Evolutionary conservation across 208 protist species (phyloP).

Genomic region (Wallacemonas sp.): DNA sequence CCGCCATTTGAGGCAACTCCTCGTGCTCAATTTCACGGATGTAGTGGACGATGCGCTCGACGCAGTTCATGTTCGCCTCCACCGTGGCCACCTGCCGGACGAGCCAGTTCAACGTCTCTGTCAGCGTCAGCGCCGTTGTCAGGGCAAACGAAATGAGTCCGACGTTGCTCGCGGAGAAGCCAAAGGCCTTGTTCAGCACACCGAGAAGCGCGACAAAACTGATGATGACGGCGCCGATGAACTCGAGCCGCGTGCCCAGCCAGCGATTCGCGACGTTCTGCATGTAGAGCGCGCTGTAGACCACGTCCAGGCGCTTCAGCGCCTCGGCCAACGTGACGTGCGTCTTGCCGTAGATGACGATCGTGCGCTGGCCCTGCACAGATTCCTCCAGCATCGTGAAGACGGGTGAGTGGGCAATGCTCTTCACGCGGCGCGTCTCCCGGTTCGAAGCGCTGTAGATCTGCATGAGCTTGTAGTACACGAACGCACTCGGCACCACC

Average conservation of each 20-base stretch:
- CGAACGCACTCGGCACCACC: constrained; percentile 63
- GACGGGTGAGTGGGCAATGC: constrained; percentile 91
- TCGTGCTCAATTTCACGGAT: constrained; percentile 67
- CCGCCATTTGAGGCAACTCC: constrained; percentile 30
- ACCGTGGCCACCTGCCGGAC: constrained; percentile 50
- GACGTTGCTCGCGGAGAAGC: constrained; percentile 20
- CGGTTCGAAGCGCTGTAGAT: constrained; percentile 86
- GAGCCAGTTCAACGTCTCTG: constrained; percentile 51
- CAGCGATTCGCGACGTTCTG: constrained; percentile 77
- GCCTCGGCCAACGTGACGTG: constrained; percentile 34
- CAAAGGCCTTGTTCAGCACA: constrained; percentile 38
- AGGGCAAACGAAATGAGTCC: constrained; percentile 69
- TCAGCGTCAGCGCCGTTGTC: constrained; percentile 65
- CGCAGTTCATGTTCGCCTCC: constrained; percentile 86
- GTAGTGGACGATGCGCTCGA: constrained; percentile 85
- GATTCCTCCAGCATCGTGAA: constrained; percentile 93
- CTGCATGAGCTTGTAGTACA: constrained; percentile 87
- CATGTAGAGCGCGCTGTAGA: constrained; percentile 54
- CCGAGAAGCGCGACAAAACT: constrained; percentile 48
- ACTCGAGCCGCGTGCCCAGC: constrained; percentile 89
- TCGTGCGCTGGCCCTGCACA: constrained; percentile 82
- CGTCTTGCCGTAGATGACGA: constrained; percentile 67
- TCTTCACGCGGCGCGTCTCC: constrained; percentile 89
- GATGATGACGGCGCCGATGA: constrained; percentile 77
- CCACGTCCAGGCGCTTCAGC: constrained; percentile 47